These are phyloP conservation scores for Fusarium guadeloupense DNA, from an alignment of 2,329 filamentous ascomycete species.

Conservation along the genomic window DNA sequence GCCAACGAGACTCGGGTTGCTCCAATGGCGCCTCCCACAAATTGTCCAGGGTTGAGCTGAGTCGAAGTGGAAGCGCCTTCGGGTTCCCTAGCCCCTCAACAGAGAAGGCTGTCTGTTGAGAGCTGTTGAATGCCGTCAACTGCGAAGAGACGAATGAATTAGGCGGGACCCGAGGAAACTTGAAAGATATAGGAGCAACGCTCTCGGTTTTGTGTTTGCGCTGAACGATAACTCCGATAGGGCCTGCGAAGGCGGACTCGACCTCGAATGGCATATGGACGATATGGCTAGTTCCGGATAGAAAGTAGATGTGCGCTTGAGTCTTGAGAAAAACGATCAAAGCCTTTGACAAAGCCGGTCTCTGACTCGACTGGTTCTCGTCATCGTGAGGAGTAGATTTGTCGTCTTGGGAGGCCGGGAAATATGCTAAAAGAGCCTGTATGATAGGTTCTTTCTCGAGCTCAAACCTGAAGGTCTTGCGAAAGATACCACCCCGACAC, in stretches of 20 bases:
- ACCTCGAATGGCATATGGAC: conserved; percentile 96
- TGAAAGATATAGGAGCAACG: conserved; percentile 61
- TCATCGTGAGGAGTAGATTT: conserved; percentile 13
- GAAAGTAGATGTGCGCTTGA: conserved; percentile 92
- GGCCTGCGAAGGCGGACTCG: conserved; percentile 83
- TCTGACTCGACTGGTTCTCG: conserved; percentile 21
- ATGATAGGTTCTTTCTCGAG: conserved; percentile 85
- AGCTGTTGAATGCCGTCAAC: conserved; percentile 61
- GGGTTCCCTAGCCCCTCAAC: conserved; percentile 65
- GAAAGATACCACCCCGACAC: conserved; percentile 86
- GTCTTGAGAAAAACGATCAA: conserved; percentile 92
- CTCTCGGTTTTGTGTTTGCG: conserved; percentile 71
- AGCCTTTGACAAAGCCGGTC: conserved; percentile 65
- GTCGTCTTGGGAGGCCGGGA: conserved; percentile 66
- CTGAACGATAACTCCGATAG: conserved; percentile 86
- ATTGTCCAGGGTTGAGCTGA: conserved; percentile 64
- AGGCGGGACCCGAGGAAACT: conserved; percentile 72
- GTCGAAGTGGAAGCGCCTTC: conserved; percentile 62
- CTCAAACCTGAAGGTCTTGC: conserved; percentile 86
- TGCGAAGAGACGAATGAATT: conserved; percentile 85
- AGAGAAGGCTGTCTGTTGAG: conserved; percentile 63
- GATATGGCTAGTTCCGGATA: conserved; percentile 86
- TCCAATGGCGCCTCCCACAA: conserved; percentile 66
- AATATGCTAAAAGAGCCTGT: conserved; percentile 88
- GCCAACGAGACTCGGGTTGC: conserved; percentile 68